These are phyloP conservation scores for Achlya hypogyna DNA, from an alignment of 352 stramenopile genomes.

Conservation along the genomic window DNA sequence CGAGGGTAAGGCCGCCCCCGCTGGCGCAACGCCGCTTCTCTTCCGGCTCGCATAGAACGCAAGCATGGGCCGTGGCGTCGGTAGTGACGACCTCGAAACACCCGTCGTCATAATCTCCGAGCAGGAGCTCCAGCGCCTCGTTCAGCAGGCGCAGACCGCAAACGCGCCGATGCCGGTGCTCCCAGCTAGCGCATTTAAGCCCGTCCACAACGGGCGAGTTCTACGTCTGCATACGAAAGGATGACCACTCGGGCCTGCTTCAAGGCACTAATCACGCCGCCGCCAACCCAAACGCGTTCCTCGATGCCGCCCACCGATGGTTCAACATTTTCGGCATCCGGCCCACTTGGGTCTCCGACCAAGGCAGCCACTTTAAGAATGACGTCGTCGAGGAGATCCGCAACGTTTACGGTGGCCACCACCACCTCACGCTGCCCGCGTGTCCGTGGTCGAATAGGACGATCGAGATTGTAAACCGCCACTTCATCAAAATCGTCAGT, in stretches of 20 bases:
- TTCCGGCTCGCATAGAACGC: background rate
- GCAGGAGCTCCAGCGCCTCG: background rate
- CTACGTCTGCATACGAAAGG: background rate
- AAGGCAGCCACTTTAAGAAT: background rate
- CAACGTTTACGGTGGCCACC: background rate
- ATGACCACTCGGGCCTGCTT: background rate
- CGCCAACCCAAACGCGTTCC: background rate
- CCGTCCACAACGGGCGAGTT: conserved; percentile 8
- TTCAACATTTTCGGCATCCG: background rate
- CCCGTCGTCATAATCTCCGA: background rate
- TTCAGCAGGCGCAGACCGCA: background rate
- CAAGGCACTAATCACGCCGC: background rate
- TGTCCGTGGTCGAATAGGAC: background rate
- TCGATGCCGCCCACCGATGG: background rate
- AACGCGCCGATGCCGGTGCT: background rate
- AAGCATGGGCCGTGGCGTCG: background rate
- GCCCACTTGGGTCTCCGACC: background rate
- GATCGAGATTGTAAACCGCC: background rate
- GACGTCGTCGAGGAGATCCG: background rate
- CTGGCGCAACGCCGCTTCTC: background rate
- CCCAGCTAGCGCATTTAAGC: background rate
- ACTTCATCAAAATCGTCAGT: background rate
- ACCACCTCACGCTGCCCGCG: background rate
- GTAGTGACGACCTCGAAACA: background rate
- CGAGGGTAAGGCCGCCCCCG: background rate